Evolutionary conservation across 2,329 filamentous ascomycete genomes (phyloP), one percentile per base, ranked within the genome.

Genomic region (Cucurbitaria berberidis): DNA sequence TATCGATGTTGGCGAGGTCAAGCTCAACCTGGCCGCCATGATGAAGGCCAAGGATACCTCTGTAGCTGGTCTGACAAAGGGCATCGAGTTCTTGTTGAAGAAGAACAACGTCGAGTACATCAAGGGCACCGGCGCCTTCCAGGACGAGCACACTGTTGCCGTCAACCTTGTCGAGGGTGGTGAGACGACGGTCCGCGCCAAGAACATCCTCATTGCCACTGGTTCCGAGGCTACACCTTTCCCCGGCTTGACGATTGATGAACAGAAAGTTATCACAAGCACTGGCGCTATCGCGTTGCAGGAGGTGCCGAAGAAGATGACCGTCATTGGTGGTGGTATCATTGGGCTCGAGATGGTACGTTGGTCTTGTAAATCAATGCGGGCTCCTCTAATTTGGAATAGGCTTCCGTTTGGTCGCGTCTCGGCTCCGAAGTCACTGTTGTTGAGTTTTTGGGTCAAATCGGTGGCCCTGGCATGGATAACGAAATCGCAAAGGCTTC

Each of bases 31-130:
- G 40, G 79, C 82, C 70, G 88, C 95, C 77, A 92, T 99, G 86
- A 97, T 99, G 93, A 96, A 97, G 82, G 93, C 95, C 55, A 99
- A 99, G 82, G 93, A 99, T 46, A 89, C 87, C 30, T 96, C 95
- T 46, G 95, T 99, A 59, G 78, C 81, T 35, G 87, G 92, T 44
- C 81, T 99, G 64, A 99, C 95, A 64, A 98, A 98, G 84, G 95
- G 95, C 76, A 90, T 99, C 63, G 95, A 99, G 79, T 99, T 93
- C 76, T 83, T 99, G 60, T 89, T 99, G 81, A 98, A 98, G 88
- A 98, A 99, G 86, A 99, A 99, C 81, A 91, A 91, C 61, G 95
- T 97, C 64, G 92, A 98, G 76, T 99, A 98, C 79, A 84, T 98
- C 81, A 97, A 97, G 83, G 95, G 95, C 67, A 87, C 91, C 45